Percentiles rank a stretch among this genome's conserved stretches.
These are phyloP conservation scores for Trichoderma sp. DNA, from an alignment of 2,329 filamentous ascomycete species.

Conservation along the genomic window DNA sequence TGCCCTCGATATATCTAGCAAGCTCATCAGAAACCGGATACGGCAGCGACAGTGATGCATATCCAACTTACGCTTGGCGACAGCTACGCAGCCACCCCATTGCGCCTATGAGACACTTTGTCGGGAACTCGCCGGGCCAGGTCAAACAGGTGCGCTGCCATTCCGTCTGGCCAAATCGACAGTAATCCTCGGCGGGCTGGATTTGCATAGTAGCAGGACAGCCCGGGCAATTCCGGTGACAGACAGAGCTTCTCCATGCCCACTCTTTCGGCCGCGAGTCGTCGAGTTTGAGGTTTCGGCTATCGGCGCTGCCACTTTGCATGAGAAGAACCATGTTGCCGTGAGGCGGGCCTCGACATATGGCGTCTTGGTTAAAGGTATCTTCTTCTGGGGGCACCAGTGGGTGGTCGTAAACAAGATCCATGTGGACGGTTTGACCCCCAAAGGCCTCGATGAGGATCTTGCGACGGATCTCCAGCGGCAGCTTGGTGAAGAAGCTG, in stretches of 20 bases:
- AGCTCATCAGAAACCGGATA: background rate
- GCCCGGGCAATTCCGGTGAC: slow-evolving; percentile 33
- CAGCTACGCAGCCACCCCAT: slow-evolving; percentile 41
- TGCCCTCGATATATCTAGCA: slow-evolving; percentile 37
- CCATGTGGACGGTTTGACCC: slow-evolving; percentile 34
- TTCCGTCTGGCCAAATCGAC: slow-evolving; percentile 30
- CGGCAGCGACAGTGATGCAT: background rate
- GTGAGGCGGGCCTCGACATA: background rate
- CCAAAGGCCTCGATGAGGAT: slow-evolving; percentile 37
- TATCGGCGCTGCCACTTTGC: background rate
- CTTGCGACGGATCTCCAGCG: slow-evolving; percentile 42
- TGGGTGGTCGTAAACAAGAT: slow-evolving; percentile 33
- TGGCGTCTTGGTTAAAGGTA: background rate
- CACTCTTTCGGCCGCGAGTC: slow-evolving; percentile 32
- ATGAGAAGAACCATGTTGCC: background rate
- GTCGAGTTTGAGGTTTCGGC: slow-evolving; percentile 8
- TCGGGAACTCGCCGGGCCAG: slow-evolving; percentile 33
- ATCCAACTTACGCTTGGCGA: slow-evolving; percentile 37
- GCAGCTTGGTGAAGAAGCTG: slow-evolving; percentile 40
- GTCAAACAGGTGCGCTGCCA: slow-evolving; percentile 29
- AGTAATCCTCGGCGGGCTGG: slow-evolving; percentile 32
- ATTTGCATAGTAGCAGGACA: slow-evolving; percentile 10
- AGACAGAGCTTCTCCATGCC: slow-evolving; percentile 37
- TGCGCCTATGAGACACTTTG: slow-evolving; percentile 35
- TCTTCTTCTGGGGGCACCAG: background rate